A percentile compares a stretch with the other conserved stretches of the same genome.
These are phyloP conservation scores for Firmiana major DNA, from an alignment of 345 rosid species.

Conservation along the genomic window DNA sequence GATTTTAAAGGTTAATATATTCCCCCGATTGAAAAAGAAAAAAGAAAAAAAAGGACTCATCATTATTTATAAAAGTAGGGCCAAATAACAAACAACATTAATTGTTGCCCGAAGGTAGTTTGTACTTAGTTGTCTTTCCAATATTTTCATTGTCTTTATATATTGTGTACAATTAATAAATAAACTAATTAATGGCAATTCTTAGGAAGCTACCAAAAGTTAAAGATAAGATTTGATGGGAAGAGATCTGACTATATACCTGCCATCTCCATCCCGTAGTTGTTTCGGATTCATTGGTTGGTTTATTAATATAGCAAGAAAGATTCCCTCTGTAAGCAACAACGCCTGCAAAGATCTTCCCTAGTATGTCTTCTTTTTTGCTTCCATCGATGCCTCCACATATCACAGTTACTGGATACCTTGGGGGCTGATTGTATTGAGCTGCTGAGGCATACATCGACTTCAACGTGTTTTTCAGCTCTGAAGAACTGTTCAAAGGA, in stretches of 20 bases:
- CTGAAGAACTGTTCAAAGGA: slow-evolving; percentile 22
- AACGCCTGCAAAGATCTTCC: slow-evolving; percentile 26
- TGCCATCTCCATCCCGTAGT: slow-evolving; percentile 37
- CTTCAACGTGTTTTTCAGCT: slow-evolving; percentile 13
- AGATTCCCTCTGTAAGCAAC: background rate
- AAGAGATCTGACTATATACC: slow-evolving; percentile 22
- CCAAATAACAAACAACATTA: too few relatives aligned
- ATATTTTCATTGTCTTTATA: too few relatives aligned
- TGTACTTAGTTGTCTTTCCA: too few relatives aligned
- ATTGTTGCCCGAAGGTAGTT: too few relatives aligned
- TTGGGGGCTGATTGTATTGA: slow-evolving; percentile 26
- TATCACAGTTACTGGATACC: slow-evolving; percentile 14
- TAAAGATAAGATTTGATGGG: too few relatives aligned
- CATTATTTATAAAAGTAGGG: too few relatives aligned
- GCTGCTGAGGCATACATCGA: background rate
- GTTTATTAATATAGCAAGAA: slow-evolving; percentile 13
- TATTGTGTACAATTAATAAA: too few relatives aligned
- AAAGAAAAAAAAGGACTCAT: too few relatives aligned
- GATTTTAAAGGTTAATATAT: too few relatives aligned
- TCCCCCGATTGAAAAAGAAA: too few relatives aligned
- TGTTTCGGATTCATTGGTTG: slow-evolving; percentile 4
- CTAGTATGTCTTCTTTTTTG: slow-evolving; percentile 14
- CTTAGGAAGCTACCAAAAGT: too few relatives aligned
- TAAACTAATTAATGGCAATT: too few relatives aligned
- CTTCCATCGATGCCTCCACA: slow-evolving; percentile 30